Evolutionary conservation across 768 basidiomycete genomes (phyloP), one percentile per base, ranked within the genome.

Genomic region (Collybia sp.): DNA sequence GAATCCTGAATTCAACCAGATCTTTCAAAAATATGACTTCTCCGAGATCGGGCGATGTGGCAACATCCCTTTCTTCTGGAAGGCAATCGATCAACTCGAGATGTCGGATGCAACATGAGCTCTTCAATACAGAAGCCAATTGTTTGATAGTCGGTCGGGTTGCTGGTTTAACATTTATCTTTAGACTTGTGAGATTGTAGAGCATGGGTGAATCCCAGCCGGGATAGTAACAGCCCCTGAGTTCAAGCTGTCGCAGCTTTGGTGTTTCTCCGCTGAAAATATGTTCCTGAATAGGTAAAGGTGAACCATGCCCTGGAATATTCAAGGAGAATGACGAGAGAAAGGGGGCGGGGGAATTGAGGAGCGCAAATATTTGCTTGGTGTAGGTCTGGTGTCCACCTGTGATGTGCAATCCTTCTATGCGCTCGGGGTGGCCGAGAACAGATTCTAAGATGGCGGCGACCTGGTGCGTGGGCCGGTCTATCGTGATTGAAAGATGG

Each of bases 21-120:
- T 48, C 48, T 11, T 54, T 32, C 6, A 69, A 53, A 12, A 45
- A 45, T 20, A 62, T 45, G 34, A 58, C 40, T 25, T 53, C 44
- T 1, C 43, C 30, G 12, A 51, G 45, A 33, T 42, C 11, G 8
- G 47, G 37, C 9, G 45, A 18, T 9, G 42, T 34, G 12, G 38
- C 38, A 36, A 46, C 51, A 8, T 37, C 50, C 11, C 55, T 53
- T 13, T 60, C 49, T 12, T 53, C 51, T 11, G 69, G 68, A 5
- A 73, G 58, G 18, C 60, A 59, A 34, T 67, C 54, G 36, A 66
- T 63, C 3, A 73, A 56, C 46, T 66, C 55, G n/a, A 73, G 54
- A 12, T 58, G 50, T 38, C 55, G 59, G 10, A 73, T 56, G 39
- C 40, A 34, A 1, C 65, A 67, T 65, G 68, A 68, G 40, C 56